A percentile compares a stretch with the other conserved stretches of the same genome.
phyloP scores from a whole-genome alignment of 495 filamentous ascomycete species.

The Terfezia claveryi region DNA sequence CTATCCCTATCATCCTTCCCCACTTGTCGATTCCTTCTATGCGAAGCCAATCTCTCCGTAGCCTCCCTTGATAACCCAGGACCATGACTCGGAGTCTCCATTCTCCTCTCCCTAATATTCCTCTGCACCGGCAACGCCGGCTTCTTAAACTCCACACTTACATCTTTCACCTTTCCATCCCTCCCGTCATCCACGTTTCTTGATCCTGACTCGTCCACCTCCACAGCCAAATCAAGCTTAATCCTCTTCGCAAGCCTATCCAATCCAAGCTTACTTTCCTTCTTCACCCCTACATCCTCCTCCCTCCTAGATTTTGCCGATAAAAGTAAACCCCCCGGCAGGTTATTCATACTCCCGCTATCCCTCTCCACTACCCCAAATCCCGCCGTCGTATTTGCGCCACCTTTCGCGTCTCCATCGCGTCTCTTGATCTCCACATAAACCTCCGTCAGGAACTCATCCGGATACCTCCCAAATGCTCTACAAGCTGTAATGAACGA shows the following conservation, averaged over 20 bases:
- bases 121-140: slow-evolving; percentile 12
- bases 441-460: slow-evolving; percentile 15
- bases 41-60: slow-evolving; percentile 13
- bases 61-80: slow-evolving; percentile 13
- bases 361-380: slow-evolving; percentile 4
- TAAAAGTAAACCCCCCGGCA: slow-evolving; percentile 15
- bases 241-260: slow-evolving; percentile 19
- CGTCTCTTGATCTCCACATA: slow-evolving; percentile 16
- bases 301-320: slow-evolving; percentile 1
- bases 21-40: slow-evolving; percentile 9
- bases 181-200: neutral
- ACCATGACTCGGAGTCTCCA: slow-evolving; percentile 17
- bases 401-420: slow-evolving; percentile 1
- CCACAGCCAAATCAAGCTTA: slow-evolving; percentile 16
- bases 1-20: slow-evolving; percentile 1
- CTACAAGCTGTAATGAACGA: slow-evolving; percentile 18
- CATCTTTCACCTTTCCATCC: neutral
- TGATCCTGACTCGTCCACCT: slow-evolving; percentile 4
- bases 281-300: slow-evolving; percentile 4
- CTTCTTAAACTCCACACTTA: slow-evolving; percentile 18
- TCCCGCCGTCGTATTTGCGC: neutral
- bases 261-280: slow-evolving; percentile 13
- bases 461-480: slow-evolving; percentile 14
- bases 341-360: slow-evolving; percentile 1
- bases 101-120: slow-evolving; percentile 14